These are phyloP conservation scores for Auriscalpium orientale DNA, from an alignment of 768 basidiomycete genomes.

Conservation along the genomic window DNA sequence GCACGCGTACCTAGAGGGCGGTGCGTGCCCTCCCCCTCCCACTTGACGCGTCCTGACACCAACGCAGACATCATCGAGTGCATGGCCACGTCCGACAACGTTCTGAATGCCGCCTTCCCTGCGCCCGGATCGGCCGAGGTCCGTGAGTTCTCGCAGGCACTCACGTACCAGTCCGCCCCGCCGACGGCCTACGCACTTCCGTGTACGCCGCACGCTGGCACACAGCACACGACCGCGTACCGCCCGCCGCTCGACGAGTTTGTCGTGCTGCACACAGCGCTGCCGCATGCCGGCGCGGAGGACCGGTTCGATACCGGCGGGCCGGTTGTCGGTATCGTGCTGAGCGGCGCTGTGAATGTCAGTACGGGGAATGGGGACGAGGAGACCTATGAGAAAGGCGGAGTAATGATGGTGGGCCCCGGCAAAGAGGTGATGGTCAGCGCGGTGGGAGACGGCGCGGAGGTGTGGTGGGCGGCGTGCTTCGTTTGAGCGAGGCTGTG, in stretches of 20 bases:
- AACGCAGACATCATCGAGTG: constrained; percentile 51
- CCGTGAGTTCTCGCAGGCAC: constrained; percentile 17
- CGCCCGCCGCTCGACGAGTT: constrained; percentile 23
- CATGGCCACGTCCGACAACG: constrained; percentile 53
- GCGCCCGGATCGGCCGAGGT: constrained; percentile 13
- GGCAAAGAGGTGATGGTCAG: constrained; percentile 14
- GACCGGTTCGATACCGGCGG: neutral
- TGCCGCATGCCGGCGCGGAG: constrained; percentile 6
- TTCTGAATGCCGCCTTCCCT: constrained; percentile 45
- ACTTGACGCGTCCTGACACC: neutral
- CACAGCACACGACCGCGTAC: constrained; percentile 16
- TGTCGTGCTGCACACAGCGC: constrained; percentile 19
- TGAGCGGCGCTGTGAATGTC: constrained; percentile 12
- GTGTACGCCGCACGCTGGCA: constrained; percentile 4
- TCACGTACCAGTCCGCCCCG: constrained; percentile 22
- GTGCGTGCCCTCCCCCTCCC: constrained; percentile 22
- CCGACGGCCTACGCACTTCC: constrained; percentile 18
- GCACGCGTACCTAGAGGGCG: constrained; percentile 52
- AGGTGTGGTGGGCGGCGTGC: constrained; percentile 22
- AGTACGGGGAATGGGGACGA: constrained; percentile 6
- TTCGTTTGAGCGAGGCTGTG: neutral
- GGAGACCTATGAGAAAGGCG: constrained; percentile 14
- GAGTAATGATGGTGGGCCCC: constrained; percentile 18
- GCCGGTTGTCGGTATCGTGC: constrained; percentile 21
- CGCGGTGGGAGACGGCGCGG: constrained; percentile 10